These are phyloP conservation scores for Albophoma yamanashiensis DNA, from an alignment of 2,329 filamentous ascomycete species.

Conservation along the genomic window DNA sequence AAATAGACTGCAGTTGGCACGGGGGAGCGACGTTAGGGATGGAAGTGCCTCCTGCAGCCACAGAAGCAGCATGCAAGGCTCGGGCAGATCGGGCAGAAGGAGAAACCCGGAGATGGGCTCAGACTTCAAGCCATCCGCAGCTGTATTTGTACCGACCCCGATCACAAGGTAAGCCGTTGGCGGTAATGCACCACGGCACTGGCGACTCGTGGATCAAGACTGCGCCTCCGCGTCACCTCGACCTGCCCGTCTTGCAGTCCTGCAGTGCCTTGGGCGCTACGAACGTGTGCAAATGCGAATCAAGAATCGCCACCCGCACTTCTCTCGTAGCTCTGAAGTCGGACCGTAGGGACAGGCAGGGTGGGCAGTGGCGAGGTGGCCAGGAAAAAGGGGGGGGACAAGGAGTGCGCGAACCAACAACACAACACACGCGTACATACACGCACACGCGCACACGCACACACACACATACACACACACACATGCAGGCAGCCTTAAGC, in stretches of 20 bases:
- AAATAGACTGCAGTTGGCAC: neutral
- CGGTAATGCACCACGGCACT: too few species aligned
- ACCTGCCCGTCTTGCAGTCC: neutral
- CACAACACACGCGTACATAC: neutral
- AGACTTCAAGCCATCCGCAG: neutral
- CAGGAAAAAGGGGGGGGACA: neutral
- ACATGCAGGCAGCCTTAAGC: neutral
- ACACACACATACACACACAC: neutral
- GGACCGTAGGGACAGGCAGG: neutral
- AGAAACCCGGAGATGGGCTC: neutral
- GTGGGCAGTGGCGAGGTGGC: neutral
- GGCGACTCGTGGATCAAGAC: too few species aligned
- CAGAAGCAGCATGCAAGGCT: neutral
- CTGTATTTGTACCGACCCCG: neutral
- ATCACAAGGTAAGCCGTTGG: neutral
- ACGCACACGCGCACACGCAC: neutral
- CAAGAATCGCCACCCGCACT: neutral
- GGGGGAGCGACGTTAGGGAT: neutral
- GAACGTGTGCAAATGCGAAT: neutral
- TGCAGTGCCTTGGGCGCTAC: neutral
- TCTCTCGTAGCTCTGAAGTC: neutral
- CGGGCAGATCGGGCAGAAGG: neutral
- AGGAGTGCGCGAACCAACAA: neutral
- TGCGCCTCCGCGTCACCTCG: neutral
- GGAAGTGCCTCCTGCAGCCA: neutral